A percentile compares a stretch with the other conserved stretches of the same genome.
Evolutionary conservation across 805 yeast species (phyloP).

Genomic region (Pachysolen tannophilus): DNA sequence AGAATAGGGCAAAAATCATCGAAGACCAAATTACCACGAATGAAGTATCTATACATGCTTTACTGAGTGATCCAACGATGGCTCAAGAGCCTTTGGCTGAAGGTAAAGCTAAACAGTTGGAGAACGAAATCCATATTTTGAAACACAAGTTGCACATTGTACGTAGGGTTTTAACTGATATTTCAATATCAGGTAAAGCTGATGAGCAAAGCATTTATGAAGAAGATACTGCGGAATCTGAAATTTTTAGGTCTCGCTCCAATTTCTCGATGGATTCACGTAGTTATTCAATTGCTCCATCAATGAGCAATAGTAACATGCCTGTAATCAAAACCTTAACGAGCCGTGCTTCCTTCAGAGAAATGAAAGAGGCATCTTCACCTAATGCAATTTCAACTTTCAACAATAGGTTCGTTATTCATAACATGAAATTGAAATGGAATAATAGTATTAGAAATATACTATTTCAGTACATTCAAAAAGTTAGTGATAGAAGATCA

Average conservation of each 20-base stretch:
- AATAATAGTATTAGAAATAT: slow-evolving; percentile 59
- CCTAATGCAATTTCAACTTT: slow-evolving; percentile 27
- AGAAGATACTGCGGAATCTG: not conserved
- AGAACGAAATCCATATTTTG: not conserved
- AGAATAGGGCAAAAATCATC: slow-evolving; percentile 18
- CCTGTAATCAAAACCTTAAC: not conserved
- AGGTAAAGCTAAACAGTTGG: not conserved
- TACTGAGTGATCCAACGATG: not conserved
- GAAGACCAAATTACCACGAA: slow-evolving; percentile 19
- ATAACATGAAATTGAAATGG: slow-evolving; percentile 74
- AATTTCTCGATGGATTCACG: not conserved
- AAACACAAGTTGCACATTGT: not conserved
- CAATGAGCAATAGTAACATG: not conserved
- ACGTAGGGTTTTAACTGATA: not conserved
- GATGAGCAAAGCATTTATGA: not conserved
- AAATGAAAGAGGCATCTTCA: slow-evolving; percentile 21
- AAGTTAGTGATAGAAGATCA: slow-evolving; percentile 36
- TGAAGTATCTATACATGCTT: not conserved
- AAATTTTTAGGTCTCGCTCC: not conserved
- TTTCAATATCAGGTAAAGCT: not conserved
- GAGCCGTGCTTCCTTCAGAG: slow-evolving; percentile 18
- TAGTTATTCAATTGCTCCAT: not conserved
- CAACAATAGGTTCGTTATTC: slow-evolving; percentile 65
- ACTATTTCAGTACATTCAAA: slow-evolving; percentile 49
- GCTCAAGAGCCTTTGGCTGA: not conserved